Evolutionary conservation across 2,329 filamentous ascomycete genomes (phyloP).

Genomic region (Fusarium paranaense): DNA sequence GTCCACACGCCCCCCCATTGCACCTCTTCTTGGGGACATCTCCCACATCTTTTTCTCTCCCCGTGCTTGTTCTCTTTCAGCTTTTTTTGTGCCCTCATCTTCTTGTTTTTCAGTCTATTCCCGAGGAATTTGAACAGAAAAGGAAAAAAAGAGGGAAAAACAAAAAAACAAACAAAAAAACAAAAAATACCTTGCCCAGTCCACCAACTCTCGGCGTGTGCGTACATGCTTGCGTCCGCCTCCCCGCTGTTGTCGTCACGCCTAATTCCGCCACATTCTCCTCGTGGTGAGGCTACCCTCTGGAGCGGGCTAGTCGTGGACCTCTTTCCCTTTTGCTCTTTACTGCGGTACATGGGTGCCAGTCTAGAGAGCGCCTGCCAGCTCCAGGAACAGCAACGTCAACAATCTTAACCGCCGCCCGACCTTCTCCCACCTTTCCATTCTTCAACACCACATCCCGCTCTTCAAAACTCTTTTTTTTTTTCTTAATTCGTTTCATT

Average conservation of each 20-base stretch:
- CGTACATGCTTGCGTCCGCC: constrained; percentile 9
- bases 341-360: constrained; percentile 10
- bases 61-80: constrained; percentile 5
- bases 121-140: background rate
- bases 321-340: background rate
- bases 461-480: constrained; percentile 4
- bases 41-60: constrained; percentile 11
- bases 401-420: constrained; percentile 25
- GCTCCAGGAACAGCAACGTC: constrained; percentile 37
- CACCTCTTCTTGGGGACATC: constrained; percentile 3
- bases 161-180: background rate
- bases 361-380: constrained; percentile 24
- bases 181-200: background rate
- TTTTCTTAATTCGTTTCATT: background rate
- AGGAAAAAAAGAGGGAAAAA: background rate
- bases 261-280: constrained; percentile 16
- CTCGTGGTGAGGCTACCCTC: constrained; percentile 6
- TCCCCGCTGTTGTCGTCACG: constrained; percentile 16
- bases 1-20: constrained; percentile 7
- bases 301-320: background rate
- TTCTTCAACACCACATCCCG: constrained; percentile 30
- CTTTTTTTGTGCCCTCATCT: background rate
- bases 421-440: constrained; percentile 22
- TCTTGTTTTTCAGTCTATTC: constrained; percentile 14
- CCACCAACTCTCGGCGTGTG: constrained; percentile 10